Evolutionary conservation across 176 grass and related monocot species (phyloP), one percentile per base, ranked within the genome.

Genomic region (Triticum dicoccoides): DNA sequence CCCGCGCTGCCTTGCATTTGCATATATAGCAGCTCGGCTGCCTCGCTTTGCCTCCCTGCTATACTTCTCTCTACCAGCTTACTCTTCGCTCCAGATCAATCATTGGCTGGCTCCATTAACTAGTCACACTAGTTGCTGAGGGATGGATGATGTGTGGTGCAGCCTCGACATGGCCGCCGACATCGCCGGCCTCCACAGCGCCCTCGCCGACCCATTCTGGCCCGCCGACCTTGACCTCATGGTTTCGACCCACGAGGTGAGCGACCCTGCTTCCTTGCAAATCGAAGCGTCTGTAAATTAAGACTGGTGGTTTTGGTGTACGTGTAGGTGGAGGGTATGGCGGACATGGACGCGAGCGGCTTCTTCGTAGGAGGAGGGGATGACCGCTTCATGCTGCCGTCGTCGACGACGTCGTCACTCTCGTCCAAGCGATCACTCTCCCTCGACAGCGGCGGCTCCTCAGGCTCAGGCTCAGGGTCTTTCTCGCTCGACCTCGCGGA

Each of bases 361-460:
- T 81, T 91, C 81, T 41, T 84, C 29, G 18, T 59, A 59, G 63
- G 39, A 5, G 77, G 18, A 7, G 10, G 20, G 24, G 34, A 79
- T 20, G 35, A 17, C 34, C 2, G 59, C 37, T 71, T 17, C 61
- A 10, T 34, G 32, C 9, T 21, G 34, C 80, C 76, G 29, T 63
- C 79, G 13, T 88, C 89, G 10, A 11, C 80, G 27, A 11, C 80
- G 41, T 65, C 80, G 21, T 90, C 90, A 64, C 64, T 81, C 6
- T 91, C 88, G 27, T 91, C 90, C 27, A 92, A 84, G 80, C 88
- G 78, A 21, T 81, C 88, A 8, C 86, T 88, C 27, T 95, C 93
- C 77, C 78, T 82, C 21, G 86, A 95, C 80, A 95, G 93, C 87
- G 86, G 81, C 3, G 80, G 82, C 17, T 88, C 83, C 74, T 86